These are phyloP conservation scores for Jaltomata sinuosa DNA, from an alignment of 257 asterid genomes.

Conservation along the genomic window DNA sequence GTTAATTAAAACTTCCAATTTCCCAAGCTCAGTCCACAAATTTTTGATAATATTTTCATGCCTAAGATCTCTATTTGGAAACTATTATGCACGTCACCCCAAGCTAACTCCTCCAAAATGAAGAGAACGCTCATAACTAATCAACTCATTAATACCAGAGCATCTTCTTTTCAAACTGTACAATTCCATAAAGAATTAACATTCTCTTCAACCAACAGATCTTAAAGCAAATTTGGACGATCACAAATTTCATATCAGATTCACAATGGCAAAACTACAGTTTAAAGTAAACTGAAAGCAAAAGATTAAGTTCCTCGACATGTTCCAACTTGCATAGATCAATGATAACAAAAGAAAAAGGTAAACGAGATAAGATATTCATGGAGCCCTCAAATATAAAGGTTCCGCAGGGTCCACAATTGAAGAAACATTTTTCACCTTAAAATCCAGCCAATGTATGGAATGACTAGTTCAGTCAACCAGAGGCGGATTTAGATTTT, in stretches of 20 bases:
- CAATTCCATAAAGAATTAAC: background rate
- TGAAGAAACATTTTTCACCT: background rate
- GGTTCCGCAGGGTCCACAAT: background rate
- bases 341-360: background rate
- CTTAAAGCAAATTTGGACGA: background rate
- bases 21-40: background rate
- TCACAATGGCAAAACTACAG: background rate
- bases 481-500: no score
- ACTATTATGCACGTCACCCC: background rate
- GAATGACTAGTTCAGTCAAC: no score
- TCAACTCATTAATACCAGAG: background rate
- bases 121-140: background rate
- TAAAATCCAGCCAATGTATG: background rate
- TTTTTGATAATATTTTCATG: background rate
- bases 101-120: background rate
- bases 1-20: background rate
- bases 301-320: background rate
- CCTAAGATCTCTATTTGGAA: background rate
- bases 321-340: background rate
- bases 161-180: background rate
- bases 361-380: background rate
- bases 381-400: background rate
- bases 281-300: background rate
- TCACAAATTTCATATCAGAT: slow-evolving; percentile 5
- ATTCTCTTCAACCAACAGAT: background rate